Evolutionary conservation across 306 rosid species (phyloP), one percentile per base, ranked within the genome.

Genomic region (Prunus mira): DNA sequence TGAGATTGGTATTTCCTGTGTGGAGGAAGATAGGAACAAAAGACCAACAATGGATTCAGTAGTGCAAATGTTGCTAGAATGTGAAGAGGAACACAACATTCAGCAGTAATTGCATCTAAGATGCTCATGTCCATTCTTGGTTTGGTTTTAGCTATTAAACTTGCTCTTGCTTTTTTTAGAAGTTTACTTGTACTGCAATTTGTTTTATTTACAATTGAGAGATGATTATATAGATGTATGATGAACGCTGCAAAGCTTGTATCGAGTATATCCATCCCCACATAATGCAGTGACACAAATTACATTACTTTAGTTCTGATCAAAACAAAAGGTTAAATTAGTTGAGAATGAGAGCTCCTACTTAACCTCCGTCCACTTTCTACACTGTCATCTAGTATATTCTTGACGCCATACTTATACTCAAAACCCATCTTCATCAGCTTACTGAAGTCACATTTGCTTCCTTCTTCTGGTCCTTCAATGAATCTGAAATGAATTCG

Each of bases 391-490:
- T 72, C 75, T 14, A 76, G 38, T 71, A 76, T 49, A 34, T 65
- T 77, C 56, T 76, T 47, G 64, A 66, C 25, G 12, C 63, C 66
- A 32, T 71, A 71, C 38, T 60, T 9, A 8, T 81, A 71, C 50
- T 71, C 58, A 20, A 71, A 81, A 0, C 84, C 81, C 70, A 71
- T 56, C 68, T 81, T 65, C 54, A 24, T 66, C 65, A 81, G 74
- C 75, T 71, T 81, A 7, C 41, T 65, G 30, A 73, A 71, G 67
- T 81, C 81, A 22, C 65, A 65, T 57, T 3, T 20, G 24, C 15
- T 61, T 65, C 74, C 78, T 54, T 57, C 34, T 27, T 70, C 65
- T 32, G 78, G 58, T 60, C 74, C 81, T 76, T 71, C 81, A 3
- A 22, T 8, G 20, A n/a, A 72, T 25, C 84, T 81, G 49, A 43